phyloP scores from a whole-genome alignment of 768 basidiomycete genomes.

The Kwoniella sp. region DNA sequence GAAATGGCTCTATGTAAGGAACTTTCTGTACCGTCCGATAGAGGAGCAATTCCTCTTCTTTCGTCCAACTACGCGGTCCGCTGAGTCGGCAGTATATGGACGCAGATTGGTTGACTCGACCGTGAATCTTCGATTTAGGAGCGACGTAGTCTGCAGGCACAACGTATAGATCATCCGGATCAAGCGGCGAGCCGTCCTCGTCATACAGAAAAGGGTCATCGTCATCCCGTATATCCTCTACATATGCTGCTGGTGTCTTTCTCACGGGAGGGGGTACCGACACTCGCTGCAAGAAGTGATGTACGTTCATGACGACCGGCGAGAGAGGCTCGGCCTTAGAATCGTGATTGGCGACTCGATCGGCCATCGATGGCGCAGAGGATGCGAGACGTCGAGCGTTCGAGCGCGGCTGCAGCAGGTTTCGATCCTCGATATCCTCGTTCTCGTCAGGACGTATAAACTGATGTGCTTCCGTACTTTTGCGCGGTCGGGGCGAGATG shows the following conservation, averaged over 20 bases:
- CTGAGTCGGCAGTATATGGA: conserved; percentile 29
- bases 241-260: background rate
- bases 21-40: conserved; percentile 50
- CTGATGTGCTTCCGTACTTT: conserved; percentile 13
- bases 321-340: background rate
- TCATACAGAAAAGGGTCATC: conserved; percentile 38
- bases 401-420: conserved; percentile 13
- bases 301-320: background rate
- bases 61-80: conserved; percentile 38
- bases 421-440: conserved; percentile 38
- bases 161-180: conserved; percentile 24
- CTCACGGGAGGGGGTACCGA: background rate
- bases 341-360: background rate
- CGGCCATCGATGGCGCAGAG: background rate
- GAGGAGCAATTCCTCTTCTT: conserved; percentile 38
- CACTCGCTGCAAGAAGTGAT: background rate
- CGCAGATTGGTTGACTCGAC: conserved; percentile 20
- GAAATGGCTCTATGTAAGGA: conserved; percentile 35
- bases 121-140: conserved; percentile 27
- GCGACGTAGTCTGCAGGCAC: conserved; percentile 15
- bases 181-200: conserved; percentile 31
- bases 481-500: conserved; percentile 15
- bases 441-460: conserved; percentile 25
- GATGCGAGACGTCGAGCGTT: background rate
- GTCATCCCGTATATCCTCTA: background rate